These are phyloP conservation scores for Aspergillus viridinutans DNA, from an alignment of 2,329 filamentous ascomycete species.

Conservation along the genomic window DNA sequence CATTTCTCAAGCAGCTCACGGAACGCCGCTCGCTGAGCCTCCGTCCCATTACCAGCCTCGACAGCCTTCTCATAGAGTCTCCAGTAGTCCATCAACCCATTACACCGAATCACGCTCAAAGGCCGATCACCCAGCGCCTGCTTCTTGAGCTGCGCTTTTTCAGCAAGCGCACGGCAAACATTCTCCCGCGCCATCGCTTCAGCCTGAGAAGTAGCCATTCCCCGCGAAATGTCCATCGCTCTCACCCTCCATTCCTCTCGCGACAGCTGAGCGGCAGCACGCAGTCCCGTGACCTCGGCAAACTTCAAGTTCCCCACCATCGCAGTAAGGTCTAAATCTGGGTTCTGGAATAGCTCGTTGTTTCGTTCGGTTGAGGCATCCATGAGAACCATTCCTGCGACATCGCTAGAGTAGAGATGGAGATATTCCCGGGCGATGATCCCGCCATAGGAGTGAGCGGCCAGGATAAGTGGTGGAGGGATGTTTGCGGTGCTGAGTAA, in stretches of 20 bases:
- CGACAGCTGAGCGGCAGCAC: constrained; percentile 24
- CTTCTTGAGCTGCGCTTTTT: constrained; percentile 29
- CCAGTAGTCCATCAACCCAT: constrained; percentile 28
- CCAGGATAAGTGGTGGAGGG: constrained; percentile 28
- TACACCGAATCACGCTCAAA: constrained; percentile 35
- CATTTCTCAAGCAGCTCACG: constrained; percentile 27
- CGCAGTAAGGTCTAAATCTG: constrained; percentile 27
- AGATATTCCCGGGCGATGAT: constrained; percentile 39
- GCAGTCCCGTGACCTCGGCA: constrained; percentile 29
- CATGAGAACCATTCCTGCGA: constrained; percentile 36
- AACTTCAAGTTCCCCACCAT: constrained; percentile 29
- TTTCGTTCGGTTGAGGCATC: constrained; percentile 35
- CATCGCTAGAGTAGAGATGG: constrained; percentile 24
- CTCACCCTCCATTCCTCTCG: constrained; percentile 32
- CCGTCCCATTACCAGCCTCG: constrained; percentile 30
- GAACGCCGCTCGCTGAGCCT: constrained; percentile 26
- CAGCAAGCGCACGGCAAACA: constrained; percentile 24
- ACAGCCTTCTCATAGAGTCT: constrained; percentile 31
- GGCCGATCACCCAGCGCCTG: constrained; percentile 26
- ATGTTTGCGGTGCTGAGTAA: constrained; percentile 23
- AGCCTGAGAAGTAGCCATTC: constrained; percentile 13
- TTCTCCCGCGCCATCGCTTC: constrained; percentile 19
- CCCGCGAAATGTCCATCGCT: constrained; percentile 27
- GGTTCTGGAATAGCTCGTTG: constrained; percentile 26
- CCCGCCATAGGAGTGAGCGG: constrained; percentile 40